phyloP scores from a whole-genome alignment of 352 stramenopile genomes.

The Blastocystis sp. region DNA sequence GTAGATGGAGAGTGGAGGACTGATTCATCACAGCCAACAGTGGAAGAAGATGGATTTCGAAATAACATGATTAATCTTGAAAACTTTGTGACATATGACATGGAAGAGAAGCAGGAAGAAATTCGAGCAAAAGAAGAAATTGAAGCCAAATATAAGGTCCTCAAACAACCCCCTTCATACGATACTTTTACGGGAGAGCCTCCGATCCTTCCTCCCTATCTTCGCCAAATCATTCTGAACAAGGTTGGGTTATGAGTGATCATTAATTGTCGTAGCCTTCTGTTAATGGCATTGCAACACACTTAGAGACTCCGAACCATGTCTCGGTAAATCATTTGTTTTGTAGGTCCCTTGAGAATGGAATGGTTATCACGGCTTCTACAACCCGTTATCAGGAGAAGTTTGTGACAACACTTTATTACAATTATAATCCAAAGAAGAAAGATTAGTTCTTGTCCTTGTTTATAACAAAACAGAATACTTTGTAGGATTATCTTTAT shows the following conservation, averaged over 20 bases:
- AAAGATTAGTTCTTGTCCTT: slow-evolving; percentile 25
- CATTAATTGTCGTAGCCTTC: not conserved
- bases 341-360: slow-evolving; percentile 59
- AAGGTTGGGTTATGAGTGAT: not conserved
- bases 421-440: slow-evolving; percentile 63
- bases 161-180: slow-evolving; percentile 48
- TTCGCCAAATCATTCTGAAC: slow-evolving; percentile 62
- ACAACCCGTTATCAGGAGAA: slow-evolving; percentile 62
- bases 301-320: slow-evolving; percentile 60
- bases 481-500: not conserved
- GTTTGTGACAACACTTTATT: slow-evolving; percentile 61
- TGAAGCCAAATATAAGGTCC: slow-evolving; percentile 41
- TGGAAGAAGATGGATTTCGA: slow-evolving; percentile 27
- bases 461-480: not conserved
- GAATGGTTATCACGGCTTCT: slow-evolving; percentile 58
- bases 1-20: slow-evolving; percentile 62
- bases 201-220: slow-evolving; percentile 45
- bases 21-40: not conserved
- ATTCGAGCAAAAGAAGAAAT: slow-evolving; percentile 24
- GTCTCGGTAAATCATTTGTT: slow-evolving; percentile 60
- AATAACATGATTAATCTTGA: slow-evolving; percentile 61
- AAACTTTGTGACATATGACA: slow-evolving; percentile 60
- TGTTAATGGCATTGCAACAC: slow-evolving; percentile 46
- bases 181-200: slow-evolving; percentile 55
- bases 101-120: slow-evolving; percentile 58